Evolutionary conservation across 129 eudicot genomes (phyloP).

Genomic region (Flaveria ramosissima): DNA sequence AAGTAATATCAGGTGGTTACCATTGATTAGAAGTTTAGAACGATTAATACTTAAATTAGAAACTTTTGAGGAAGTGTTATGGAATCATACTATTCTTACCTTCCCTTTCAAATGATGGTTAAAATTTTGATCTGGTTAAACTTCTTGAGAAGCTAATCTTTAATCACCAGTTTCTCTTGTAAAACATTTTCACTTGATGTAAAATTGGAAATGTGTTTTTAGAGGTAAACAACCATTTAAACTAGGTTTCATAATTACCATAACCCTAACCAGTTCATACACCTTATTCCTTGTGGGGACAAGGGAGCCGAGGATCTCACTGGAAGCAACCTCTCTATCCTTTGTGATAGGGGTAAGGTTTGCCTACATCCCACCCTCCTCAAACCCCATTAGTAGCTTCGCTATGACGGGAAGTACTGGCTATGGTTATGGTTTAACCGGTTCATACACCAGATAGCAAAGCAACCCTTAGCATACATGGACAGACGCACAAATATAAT

Average conservation of each 20-base stretch:
- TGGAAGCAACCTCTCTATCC: too few species aligned
- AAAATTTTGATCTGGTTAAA: background rate
- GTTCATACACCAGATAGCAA: background rate
- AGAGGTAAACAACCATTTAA: slow-evolving; percentile 9
- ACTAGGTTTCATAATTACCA: background rate
- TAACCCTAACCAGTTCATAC: background rate
- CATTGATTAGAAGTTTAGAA: slow-evolving; percentile 15
- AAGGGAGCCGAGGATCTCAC: too few species aligned
- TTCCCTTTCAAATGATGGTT: slow-evolving; percentile 13
- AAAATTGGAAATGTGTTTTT: slow-evolving; percentile 1
- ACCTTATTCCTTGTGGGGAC: too few species aligned
- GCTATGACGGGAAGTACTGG: too few species aligned
- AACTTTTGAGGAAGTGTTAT: slow-evolving; percentile 14
- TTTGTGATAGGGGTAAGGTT: too few species aligned
- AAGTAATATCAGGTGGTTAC: slow-evolving; percentile 1
- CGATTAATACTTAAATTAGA: background rate
- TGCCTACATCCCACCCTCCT: too few species aligned
- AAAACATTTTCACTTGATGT: slow-evolving; percentile 13
- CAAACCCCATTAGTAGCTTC: too few species aligned
- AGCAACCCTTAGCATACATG: slow-evolving; percentile 11
- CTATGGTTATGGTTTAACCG: background rate
- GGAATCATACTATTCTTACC: background rate
- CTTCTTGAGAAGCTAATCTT: slow-evolving; percentile 19
- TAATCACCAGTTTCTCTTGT: slow-evolving; percentile 2
- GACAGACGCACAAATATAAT: background rate